These are phyloP conservation scores for Ophiocordyceps unilateralis DNA, from an alignment of 2,329 filamentous ascomycete species.

Conservation along the genomic window DNA sequence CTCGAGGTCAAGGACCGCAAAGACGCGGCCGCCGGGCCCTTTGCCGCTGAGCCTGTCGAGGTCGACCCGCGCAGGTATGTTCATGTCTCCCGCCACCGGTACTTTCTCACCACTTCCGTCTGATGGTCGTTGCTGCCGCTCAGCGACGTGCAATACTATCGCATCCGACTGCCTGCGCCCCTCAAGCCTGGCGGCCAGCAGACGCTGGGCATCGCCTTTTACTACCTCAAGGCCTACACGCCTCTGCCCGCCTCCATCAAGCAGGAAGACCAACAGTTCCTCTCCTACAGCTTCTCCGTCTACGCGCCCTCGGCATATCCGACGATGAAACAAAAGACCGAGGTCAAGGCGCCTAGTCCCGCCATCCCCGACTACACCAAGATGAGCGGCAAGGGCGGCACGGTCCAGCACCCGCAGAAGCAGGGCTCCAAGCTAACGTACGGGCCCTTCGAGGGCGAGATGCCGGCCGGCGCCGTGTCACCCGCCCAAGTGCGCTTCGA, in stretches of 20 bases:
- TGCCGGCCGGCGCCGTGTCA: constrained; percentile 59
- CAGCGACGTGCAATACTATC: constrained; percentile 67
- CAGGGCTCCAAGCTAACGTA: constrained; percentile 78
- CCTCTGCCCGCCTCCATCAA: constrained; percentile 68
- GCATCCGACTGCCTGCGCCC: constrained; percentile 59
- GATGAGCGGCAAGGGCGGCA: constrained; percentile 41
- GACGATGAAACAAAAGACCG: constrained; percentile 90
- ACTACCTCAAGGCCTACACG: constrained; percentile 57
- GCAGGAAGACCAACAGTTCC: constrained; percentile 77
- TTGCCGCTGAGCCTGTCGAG: constrained; percentile 52
- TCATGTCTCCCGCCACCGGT: neutral
- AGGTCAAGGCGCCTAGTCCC: constrained; percentile 68
- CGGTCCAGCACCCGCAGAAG: constrained; percentile 55
- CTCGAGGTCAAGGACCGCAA: constrained; percentile 92
- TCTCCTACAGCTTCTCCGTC: constrained; percentile 71
- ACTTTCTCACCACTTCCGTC: neutral
- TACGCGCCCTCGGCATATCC: constrained; percentile 72
- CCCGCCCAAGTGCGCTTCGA: constrained; percentile 76
- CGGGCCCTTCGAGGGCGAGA: constrained; percentile 60
- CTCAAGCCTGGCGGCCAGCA: constrained; percentile 62
- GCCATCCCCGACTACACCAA: constrained; percentile 76
- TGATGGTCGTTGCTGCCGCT: neutral
- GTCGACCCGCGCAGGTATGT: constrained; percentile 40
- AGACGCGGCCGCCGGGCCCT: constrained; percentile 46
- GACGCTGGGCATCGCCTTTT: constrained; percentile 77